Evolutionary conservation across 164 flowering plant genomes (phyloP).

Genomic region (Vitis vinifera): ASM3070453v1 NC_081813.1:5547001-5547500

Average conservation of each 20-base stretch:
- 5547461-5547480: no score
- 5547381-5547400: slow-evolving; percentile 7
- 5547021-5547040: no score
- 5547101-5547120: neutral
- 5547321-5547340: slow-evolving; percentile 89
- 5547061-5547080: no score
- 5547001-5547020: no score
- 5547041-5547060: no score
- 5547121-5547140: neutral
- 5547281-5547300: slow-evolving; percentile 94
- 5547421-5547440: no score
- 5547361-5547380: slow-evolving; percentile 83
- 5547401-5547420: no score
- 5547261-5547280: slow-evolving; percentile 87
- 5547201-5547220: slow-evolving; percentile 92
- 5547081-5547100: no score
- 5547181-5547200: slow-evolving; percentile 5
- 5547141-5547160: no score
- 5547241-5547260: slow-evolving; percentile 98
- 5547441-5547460: no score
- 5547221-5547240: slow-evolving; percentile 89
- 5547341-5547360: slow-evolving; percentile 94
- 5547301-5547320: slow-evolving; percentile 94
- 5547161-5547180: no score
- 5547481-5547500: no score